Conservation (phyloP, 164 flowering plant species). For the Tetrastigma voinierianum region DNA sequence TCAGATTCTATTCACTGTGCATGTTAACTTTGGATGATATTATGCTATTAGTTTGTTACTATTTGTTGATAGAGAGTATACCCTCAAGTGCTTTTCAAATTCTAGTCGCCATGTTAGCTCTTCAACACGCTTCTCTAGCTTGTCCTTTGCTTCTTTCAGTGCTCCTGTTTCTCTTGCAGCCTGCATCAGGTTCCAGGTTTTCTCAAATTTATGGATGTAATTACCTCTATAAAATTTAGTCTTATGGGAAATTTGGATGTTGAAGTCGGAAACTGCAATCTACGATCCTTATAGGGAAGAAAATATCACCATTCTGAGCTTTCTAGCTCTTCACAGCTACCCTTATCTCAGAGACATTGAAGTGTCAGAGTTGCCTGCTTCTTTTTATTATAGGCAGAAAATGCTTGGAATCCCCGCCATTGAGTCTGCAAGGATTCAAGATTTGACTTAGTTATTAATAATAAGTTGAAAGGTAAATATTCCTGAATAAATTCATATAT, state of each 20-base stretch:
- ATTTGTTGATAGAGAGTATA: constrained; percentile 23
- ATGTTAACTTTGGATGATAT: not conserved
- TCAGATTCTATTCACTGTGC: not conserved
- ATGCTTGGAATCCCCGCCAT: constrained; percentile 64
- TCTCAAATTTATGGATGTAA: not conserved
- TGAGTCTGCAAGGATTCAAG: constrained; percentile 43
- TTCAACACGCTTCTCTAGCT: constrained; percentile 84
- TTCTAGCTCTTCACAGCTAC: constrained; percentile 68
- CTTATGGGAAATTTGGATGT: not conserved
- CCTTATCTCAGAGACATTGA: constrained; percentile 77
- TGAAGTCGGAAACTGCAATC: not conserved
- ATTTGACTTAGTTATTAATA: not conserved
- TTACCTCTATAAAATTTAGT: too few relatives aligned
- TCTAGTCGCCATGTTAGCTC: constrained; percentile 85
- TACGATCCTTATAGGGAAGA: not conserved
- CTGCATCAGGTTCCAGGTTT: constrained; percentile 29
- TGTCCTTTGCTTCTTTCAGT: constrained; percentile 85
- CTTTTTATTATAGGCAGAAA: constrained; percentile 43
- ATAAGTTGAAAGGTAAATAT: not conserved
- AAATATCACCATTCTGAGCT: constrained; percentile 63
- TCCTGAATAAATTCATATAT: not conserved
- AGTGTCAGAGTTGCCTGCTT: constrained; percentile 51
- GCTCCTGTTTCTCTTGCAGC: constrained; percentile 92
- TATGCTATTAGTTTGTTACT: not conserved
- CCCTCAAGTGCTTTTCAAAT: constrained; percentile 76